Evolutionary conservation across 1,139 yeast species (phyloP), one percentile per base, ranked within the genome.

Genomic region (Saccharomyces hybrid): DNA sequence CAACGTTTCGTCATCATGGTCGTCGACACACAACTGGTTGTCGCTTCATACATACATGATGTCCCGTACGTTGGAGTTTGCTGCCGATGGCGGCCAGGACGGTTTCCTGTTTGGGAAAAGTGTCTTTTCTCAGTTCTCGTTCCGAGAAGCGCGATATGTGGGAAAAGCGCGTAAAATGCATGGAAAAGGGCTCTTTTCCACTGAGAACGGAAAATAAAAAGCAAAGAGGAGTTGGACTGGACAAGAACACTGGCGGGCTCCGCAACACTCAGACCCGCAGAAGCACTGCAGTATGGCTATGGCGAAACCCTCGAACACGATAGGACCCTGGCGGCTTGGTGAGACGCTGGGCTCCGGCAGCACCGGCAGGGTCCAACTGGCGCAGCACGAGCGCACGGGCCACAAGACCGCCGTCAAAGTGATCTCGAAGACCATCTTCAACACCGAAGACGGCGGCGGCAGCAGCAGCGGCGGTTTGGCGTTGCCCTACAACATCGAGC

Each of bases 271-370:
- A 20, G 11, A 38, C 6, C 25, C 2, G 0, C 25, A 20, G n/a
- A 38, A 38, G 0, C 6, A 38, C 44, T 20, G 44, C 44, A 38
- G 44, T 11, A 38, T 38, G 44, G 5, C 44, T 38, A 13, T 16
- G 7, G 26, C 26, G 44, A 32, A 38, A 38, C 25, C 26, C n/a
- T 20, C 25, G 23, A 38, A 6, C 11, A 38, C 4, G 2, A 86
- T 89, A 51, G 99, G 99, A 0, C 98, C 99, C 2, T 93, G 99
- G 99, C 85, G 88, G 68, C 74, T 93, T 41, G 99, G 99, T 11
- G 79, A 95, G 60, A 91, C 99, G 2, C 75, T 93, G 50, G 99
- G 99, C 25, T 80, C 95, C 57, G 99, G 99, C 9, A 85, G 96
- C 27, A 88, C 96, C 1, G 98, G 99, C 27, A 79, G 97, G 59